phyloP scores from a whole-genome alignment of 371 early-diverging fungal species.

The Mycotypha africana region DNA sequence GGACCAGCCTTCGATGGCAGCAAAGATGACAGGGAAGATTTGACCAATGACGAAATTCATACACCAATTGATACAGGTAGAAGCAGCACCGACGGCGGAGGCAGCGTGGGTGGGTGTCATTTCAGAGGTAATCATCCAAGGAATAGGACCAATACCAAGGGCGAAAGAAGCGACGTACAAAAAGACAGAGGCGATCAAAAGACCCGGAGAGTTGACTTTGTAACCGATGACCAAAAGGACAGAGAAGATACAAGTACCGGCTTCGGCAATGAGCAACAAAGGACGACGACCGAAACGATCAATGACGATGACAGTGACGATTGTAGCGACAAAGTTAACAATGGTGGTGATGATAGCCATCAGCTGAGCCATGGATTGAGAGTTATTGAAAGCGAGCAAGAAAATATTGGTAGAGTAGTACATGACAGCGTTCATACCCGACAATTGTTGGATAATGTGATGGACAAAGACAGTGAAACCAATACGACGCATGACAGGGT shows the following conservation, averaged over 20 bases:
- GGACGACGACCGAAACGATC: conserved; percentile 28
- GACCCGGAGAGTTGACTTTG: conserved; percentile 28
- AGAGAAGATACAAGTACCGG: conserved; percentile 54
- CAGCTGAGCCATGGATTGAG: not conserved
- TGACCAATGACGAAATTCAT: conserved; percentile 49
- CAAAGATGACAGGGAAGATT: conserved; percentile 57
- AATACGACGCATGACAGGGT: conserved; percentile 47
- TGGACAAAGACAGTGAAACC: conserved; percentile 40
- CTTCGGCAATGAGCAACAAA: conserved; percentile 57
- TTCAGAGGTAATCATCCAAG: conserved; percentile 74
- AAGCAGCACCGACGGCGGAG: conserved; percentile 43
- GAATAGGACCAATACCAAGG: conserved; percentile 79
- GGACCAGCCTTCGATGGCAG: conserved; percentile 53
- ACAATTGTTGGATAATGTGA: conserved; percentile 70
- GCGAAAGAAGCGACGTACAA: conserved; percentile 76
- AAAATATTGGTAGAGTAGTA: conserved; percentile 74
- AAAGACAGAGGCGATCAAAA: conserved; percentile 65
- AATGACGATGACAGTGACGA: conserved; percentile 25
- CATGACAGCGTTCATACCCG: conserved; percentile 83
- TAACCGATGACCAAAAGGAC: conserved; percentile 55
- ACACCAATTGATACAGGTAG: conserved; percentile 62
- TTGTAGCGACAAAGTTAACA: conserved; percentile 56
- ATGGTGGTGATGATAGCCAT: conserved; percentile 55
- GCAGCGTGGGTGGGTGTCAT: conserved; percentile 61
- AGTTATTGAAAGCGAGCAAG: conserved; percentile 4